Evolutionary conservation across 2,329 filamentous ascomycete genomes (phyloP), one percentile per base, ranked within the genome.

Genomic region (Fusarium nygamai): DNA sequence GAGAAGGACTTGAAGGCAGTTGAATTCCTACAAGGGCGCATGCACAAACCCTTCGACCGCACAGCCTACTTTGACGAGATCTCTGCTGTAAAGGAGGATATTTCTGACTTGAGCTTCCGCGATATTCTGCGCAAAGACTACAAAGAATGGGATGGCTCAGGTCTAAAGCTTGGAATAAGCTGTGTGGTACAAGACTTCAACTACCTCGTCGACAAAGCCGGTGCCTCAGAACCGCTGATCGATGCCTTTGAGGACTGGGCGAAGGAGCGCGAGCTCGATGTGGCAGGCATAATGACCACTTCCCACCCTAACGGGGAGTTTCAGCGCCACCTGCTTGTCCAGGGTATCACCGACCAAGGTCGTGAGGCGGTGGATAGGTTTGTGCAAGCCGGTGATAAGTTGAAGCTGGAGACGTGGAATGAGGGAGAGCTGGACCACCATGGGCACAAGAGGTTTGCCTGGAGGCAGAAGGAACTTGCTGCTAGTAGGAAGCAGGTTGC

Each of bases 111-210:
- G 51, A 84, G 83, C 43, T 82, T 94, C 74, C 84, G 87, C 29
- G 93, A 95, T 75, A 88, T 95, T 44, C 82, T 96, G 60, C 87
- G 92, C 72, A 96, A 96, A 81, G 94, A 97, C 83, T 97, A 95
- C 83, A 97, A 97, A 84, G 88, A 93, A 79, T 96, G 93, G 93
- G 84, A 83, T 17, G 89, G 90, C 63, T 84, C 84, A 17, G 83
- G 82, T 1, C 79, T 90, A 43, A 85, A 83, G 24, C 85, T 96
- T 9, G 93, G 93, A n/a, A 90, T 94, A 22, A 89, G 90, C 76
- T 89, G 89, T 47, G 86, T 92, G 6, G 89, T 93, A 7, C 90
- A 90, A 74, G 83, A 87, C n/a, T 82, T 95, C 11, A 82, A 83
- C 9, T 93, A 91, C 71, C 81, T 95, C 44, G 80, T 89, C 17